phyloP scores from a whole-genome alignment of 2,329 filamentous ascomycete genomes.

The Rhinocladiella mackenziei region DNA sequence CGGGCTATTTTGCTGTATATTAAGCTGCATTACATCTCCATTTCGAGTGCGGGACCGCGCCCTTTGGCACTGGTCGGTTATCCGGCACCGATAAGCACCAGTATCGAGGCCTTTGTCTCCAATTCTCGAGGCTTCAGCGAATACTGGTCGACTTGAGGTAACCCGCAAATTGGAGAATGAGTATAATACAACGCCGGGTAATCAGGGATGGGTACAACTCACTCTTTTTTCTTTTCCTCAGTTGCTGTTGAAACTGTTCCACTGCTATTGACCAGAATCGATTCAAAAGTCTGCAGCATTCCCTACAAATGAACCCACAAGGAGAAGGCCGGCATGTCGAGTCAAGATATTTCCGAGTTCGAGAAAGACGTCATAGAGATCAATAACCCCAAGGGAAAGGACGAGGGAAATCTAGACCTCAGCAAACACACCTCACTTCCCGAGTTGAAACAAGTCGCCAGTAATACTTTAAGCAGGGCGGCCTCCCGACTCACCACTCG shows the following conservation, averaged over 20 bases:
- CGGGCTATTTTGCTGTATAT: too few relatives aligned
- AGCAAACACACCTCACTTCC: conserved; percentile 12
- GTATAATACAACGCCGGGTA: background rate
- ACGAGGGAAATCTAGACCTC: conserved; percentile 1
- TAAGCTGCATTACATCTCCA: too few relatives aligned
- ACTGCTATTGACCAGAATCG: background rate
- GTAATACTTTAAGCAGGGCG: conserved; percentile 20
- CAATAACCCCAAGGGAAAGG: background rate
- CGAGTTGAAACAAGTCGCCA: conserved; percentile 13
- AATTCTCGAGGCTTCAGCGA: background rate
- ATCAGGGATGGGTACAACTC: background rate
- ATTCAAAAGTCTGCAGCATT: background rate
- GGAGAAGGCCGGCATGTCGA: conserved; percentile 9
- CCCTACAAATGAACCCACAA: conserved; percentile 3
- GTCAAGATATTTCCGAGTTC: conserved; percentile 11
- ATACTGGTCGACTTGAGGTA: background rate
- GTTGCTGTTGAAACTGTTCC: background rate
- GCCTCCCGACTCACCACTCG: conserved; percentile 21
- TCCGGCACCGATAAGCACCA: conserved; percentile 1
- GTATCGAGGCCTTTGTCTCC: background rate
- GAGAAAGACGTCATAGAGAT: conserved; percentile 19
- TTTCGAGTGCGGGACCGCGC: too few relatives aligned
- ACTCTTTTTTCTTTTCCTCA: background rate
- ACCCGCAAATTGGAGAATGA: background rate
- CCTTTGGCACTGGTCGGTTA: background rate